Percentiles rank a stretch among this genome's conserved stretches.
Conservation (phyloP, 345 rosid species). For the Lepidium africanum region DNA sequence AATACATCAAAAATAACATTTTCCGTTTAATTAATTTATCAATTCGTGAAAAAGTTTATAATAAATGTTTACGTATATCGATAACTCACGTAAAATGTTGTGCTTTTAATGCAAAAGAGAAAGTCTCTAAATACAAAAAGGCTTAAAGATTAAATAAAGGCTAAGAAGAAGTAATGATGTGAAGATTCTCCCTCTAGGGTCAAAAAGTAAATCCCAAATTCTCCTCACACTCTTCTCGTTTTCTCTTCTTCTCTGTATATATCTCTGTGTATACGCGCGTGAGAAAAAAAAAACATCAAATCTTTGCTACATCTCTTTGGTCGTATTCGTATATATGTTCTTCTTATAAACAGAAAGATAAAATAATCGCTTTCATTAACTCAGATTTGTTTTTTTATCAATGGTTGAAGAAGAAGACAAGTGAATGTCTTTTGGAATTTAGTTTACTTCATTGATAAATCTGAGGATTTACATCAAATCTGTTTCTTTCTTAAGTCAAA, state of each 20-base stretch:
- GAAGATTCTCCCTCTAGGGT: constrained; percentile 25
- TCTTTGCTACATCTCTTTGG: constrained; percentile 31
- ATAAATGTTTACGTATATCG: constrained; percentile 4
- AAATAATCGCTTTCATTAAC: constrained; percentile 18
- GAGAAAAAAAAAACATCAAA: constrained; percentile 24
- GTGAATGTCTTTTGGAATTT: constrained; percentile 18
- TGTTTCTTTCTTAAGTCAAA: constrained; percentile 15
- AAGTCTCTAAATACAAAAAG: constrained; percentile 21
- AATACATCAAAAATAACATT: neutral
- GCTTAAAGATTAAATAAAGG: constrained; percentile 29
- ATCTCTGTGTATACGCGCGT: constrained; percentile 2
- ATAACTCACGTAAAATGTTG: constrained; percentile 46
- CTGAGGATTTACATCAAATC: neutral
- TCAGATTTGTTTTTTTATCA: constrained; percentile 19
- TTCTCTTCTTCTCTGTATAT: neutral
- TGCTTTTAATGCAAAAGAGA: constrained; percentile 51
- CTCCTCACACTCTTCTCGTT: constrained; percentile 14
- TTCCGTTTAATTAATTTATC: neutral
- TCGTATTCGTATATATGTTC: constrained; percentile 25
- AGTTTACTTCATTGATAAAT: constrained; percentile 9
- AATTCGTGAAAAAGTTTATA: neutral
- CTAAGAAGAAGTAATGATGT: constrained; percentile 25
- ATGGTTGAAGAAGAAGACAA: constrained; percentile 27
- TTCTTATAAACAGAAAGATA: neutral
- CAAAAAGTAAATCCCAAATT: constrained; percentile 10